Base-by-base conservation (phyloP, 2,329 filamentous ascomycete species). In the Aspergillus sp. region DNA sequence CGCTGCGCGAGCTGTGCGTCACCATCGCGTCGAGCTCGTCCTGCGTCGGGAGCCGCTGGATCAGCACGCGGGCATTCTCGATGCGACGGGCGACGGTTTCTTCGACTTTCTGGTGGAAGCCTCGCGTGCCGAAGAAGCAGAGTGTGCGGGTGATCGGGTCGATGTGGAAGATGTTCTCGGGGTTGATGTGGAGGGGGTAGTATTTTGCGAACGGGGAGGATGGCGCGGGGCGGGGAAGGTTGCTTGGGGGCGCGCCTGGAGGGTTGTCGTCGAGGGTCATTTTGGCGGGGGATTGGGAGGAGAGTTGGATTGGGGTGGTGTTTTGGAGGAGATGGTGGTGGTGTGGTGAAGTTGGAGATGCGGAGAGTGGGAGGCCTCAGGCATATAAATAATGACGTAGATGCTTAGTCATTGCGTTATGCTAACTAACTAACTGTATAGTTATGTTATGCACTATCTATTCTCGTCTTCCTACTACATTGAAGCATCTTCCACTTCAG, bases 11-110 rank as follows among this genome's bases (percentile, higher is more conserved):
- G 45, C 47, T 36, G 40, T 59, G 53, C n/a, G 55, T 51, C 17
- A 65, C 60, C 33, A 69, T 58, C 17, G 63, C 64, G 53, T 73
- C 69, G 19, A 71, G 43, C 48, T 73, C 70, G 8, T 65, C 61
- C 50, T 73, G 70, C 2, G 66, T 70, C 2, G 62, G 61, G 6
- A 50, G 19, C 9, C 70, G 65, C 22, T 63, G 59, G 1, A 65
- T 51, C 4, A 65, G 9, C 16, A 62, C 53, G 17, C 59, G 59
- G 14, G 49, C 52, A 10, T 58, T 56, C 14, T 65, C 61, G 2
- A 68, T 48, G 7, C 63, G 61, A 2, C 57, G 33, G 4, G 26
- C 36, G 9, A 59, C 54, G 14, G 14, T 32, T 0, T 16, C 11
- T 13, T 42, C 50, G 1, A 57, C 47, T 20, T 30, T 30, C 10